Percentiles rank a stretch among this genome's conserved stretches.
These are phyloP conservation scores for Pleoardoris graminearum DNA, from an alignment of 2,329 filamentous ascomycete species.

Conservation along the genomic window DNA sequence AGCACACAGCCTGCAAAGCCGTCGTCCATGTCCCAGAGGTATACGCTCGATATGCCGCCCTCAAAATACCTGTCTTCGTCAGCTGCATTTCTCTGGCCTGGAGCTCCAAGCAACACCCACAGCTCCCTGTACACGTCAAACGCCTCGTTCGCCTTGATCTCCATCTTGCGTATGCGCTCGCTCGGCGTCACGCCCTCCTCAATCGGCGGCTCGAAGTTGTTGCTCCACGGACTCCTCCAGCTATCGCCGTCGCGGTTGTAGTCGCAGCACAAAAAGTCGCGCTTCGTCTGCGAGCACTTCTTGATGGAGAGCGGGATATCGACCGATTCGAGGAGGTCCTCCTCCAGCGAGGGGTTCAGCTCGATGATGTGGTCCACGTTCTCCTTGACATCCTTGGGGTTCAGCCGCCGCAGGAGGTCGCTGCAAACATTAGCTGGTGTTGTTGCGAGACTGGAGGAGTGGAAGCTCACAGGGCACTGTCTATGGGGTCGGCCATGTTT, in stretches of 20 bases:
- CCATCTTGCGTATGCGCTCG: slow-evolving; percentile 90
- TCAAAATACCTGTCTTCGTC: slow-evolving; percentile 72
- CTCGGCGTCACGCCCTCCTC: slow-evolving; percentile 83
- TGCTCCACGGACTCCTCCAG: slow-evolving; percentile 98
- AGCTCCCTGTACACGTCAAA: slow-evolving; percentile 96
- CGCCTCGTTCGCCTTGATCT: slow-evolving; percentile 89
- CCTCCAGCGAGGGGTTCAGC: slow-evolving; percentile 87
- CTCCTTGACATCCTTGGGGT: slow-evolving; percentile 85
- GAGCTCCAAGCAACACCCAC: slow-evolving; percentile 46
- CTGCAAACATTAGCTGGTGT: slow-evolving; percentile 53
- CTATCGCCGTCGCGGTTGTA: slow-evolving; percentile 99
- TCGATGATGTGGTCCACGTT: slow-evolving; percentile 89
- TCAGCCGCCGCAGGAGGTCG: slow-evolving; percentile 96
- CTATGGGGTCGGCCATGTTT: slow-evolving; percentile 49
- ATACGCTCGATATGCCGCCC: slow-evolving; percentile 92
- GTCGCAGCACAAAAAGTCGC: slow-evolving; percentile 97
- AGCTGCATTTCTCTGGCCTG: slow-evolving; percentile 17
- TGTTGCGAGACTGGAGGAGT: slow-evolving; percentile 1
- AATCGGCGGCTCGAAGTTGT: slow-evolving; percentile 93
- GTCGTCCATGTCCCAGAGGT: slow-evolving; percentile 98
- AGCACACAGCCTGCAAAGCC: slow-evolving; percentile 95
- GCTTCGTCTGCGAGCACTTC: slow-evolving; percentile 83
- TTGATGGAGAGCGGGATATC: slow-evolving; percentile 90
- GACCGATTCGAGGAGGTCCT: slow-evolving; percentile 96
- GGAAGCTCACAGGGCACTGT: slow-evolving; percentile 70